Conservation (phyloP, 768 basidiomycete species). For the Xerocomellus intermedius region DNA sequence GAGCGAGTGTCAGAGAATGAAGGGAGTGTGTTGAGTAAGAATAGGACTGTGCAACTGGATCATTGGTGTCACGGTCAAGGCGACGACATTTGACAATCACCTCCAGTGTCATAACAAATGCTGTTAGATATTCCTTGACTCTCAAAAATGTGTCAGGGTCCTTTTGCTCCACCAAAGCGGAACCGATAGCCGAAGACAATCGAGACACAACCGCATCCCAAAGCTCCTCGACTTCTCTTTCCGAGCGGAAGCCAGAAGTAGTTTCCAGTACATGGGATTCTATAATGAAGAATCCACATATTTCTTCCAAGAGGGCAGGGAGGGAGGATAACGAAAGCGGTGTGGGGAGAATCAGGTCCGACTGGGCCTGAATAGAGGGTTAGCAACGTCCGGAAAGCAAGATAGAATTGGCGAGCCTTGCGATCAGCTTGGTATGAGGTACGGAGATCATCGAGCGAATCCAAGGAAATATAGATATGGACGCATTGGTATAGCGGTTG, state of each 20-base stretch:
- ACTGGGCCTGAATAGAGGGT: slow-evolving; percentile 73
- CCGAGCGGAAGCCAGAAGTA: slow-evolving; percentile 85
- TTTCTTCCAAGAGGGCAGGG: slow-evolving; percentile 81
- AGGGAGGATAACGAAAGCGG: slow-evolving; percentile 68
- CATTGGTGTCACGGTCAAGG: neutral
- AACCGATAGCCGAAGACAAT: slow-evolving; percentile 69
- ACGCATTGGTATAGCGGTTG: slow-evolving; percentile 95
- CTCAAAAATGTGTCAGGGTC: slow-evolving; percentile 80
- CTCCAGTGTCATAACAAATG: slow-evolving; percentile 91
- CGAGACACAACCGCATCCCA: slow-evolving; percentile 86
- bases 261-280: slow-evolving; percentile 90
- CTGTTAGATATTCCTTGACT: slow-evolving; percentile 80
- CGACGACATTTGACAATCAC: slow-evolving; percentile 39
- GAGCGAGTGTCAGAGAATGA: slow-evolving; percentile 77
- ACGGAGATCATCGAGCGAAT: slow-evolving; percentile 87
- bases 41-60: slow-evolving; percentile 57
- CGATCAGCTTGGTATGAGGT: slow-evolving; percentile 96
- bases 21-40: slow-evolving; percentile 82
- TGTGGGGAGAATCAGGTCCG: slow-evolving; percentile 85
- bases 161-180: slow-evolving; percentile 67
- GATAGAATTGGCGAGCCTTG: slow-evolving; percentile 50
- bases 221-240: slow-evolving; percentile 88
- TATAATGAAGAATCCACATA: slow-evolving; percentile 97
- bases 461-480: slow-evolving; percentile 91
- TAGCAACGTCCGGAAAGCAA: slow-evolving; percentile 8